Conservation (phyloP, 257 asterid species). For the Ilex aquifolium region DNA sequence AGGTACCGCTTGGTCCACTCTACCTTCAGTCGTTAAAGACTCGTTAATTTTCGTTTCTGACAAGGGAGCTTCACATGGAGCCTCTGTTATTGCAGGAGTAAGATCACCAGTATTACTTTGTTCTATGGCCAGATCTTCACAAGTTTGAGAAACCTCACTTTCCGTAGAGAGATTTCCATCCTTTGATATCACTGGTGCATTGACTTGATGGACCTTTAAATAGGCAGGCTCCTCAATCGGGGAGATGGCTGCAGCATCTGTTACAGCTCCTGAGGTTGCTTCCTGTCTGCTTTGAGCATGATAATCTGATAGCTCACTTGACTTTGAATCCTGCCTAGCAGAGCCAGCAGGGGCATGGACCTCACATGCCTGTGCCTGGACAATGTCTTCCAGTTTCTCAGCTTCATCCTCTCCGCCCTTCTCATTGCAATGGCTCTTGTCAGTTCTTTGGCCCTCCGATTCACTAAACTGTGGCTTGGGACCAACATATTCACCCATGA, state of each 20-base stretch:
- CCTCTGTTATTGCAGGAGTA: too few relatives aligned
- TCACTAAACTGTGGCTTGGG: too few relatives aligned
- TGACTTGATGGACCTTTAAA: neutral
- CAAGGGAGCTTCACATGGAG: too few relatives aligned
- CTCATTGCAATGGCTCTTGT: constrained; percentile 11
- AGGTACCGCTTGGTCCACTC: too few relatives aligned
- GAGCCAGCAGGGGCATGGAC: constrained; percentile 22
- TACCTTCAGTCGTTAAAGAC: neutral
- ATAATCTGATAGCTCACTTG: too few relatives aligned
- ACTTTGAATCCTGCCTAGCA: constrained; percentile 8
- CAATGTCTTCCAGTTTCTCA: constrained; percentile 29
- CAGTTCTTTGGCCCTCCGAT: too few relatives aligned
- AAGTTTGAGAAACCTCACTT: too few relatives aligned
- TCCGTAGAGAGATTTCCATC: too few relatives aligned
- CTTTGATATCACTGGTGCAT: neutral
- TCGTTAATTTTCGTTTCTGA: neutral
- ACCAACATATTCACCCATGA: too few relatives aligned
- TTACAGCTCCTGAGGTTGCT: constrained; percentile 4
- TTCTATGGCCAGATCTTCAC: too few relatives aligned
- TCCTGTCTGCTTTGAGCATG: too few relatives aligned
- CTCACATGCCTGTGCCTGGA: constrained; percentile 19
- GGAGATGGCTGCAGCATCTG: too few relatives aligned
- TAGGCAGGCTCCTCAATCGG: neutral
- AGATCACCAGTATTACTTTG: neutral
- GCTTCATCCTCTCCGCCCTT: constrained; percentile 28